A percentile compares a stretch with the other conserved stretches of the same genome.
These are phyloP conservation scores for Kokia cookei DNA, from an alignment of 441 rosid genomes.

Conservation along the genomic window DNA sequence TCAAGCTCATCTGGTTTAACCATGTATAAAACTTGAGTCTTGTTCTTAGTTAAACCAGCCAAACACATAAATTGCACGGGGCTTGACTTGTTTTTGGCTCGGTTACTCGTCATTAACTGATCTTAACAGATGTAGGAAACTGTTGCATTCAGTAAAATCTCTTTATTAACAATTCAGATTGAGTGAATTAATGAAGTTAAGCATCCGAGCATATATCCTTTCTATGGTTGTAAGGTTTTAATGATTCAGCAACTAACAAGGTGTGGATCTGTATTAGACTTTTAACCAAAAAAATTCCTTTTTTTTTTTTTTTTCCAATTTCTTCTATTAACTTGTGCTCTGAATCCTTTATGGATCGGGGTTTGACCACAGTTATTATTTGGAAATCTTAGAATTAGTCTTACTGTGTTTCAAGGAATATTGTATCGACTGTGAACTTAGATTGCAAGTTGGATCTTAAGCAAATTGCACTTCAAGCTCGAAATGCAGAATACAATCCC, in stretches of 20 bases:
- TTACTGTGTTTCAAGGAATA: constrained; percentile 50
- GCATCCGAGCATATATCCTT: not conserved
- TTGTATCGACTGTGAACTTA: constrained; percentile 94
- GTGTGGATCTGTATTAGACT: not conserved
- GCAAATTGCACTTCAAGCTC: constrained; percentile 91
- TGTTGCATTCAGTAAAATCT: not conserved
- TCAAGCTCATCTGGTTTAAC: not conserved
- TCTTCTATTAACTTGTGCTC: not conserved
- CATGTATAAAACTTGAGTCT: not conserved
- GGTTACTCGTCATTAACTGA: not conserved
- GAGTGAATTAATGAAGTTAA: not conserved
- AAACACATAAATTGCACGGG: not conserved
- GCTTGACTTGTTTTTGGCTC: not conserved
- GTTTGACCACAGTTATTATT: not conserved
- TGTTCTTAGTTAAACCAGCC: not conserved
- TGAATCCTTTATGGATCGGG: too few relatives aligned
- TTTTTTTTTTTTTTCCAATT: too few relatives aligned
- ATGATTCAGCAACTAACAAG: not conserved
- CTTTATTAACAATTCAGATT: not conserved
- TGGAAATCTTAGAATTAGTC: not conserved
- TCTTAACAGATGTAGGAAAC: not conserved
- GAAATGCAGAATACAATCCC: constrained; percentile 97
- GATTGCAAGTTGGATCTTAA: constrained; percentile 95
- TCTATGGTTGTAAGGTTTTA: not conserved
- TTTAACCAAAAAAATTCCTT: not conserved